Conservation (phyloP, 345 rosid genomes). For the Corymbia maculata region DNA sequence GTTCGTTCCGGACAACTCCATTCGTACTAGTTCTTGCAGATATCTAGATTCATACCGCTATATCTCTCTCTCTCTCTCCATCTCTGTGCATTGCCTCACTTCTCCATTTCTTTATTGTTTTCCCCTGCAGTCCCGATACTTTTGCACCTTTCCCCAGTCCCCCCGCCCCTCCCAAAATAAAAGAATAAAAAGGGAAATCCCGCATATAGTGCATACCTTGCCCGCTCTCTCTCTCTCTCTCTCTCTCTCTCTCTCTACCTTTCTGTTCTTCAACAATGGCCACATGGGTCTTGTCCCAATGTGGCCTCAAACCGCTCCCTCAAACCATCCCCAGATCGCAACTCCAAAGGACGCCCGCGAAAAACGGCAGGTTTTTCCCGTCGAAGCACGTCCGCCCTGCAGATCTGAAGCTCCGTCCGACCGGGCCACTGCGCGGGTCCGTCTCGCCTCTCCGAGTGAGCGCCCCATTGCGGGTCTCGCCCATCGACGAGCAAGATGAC, state of each 20-base stretch:
- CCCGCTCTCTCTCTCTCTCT: not conserved
- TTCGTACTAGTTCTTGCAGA: not conserved
- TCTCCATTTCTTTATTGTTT: not conserved
- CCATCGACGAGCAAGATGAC: conserved; percentile 7
- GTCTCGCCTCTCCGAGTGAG: conserved; percentile 12
- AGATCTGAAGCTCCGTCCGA: not conserved
- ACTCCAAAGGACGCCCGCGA: not conserved
- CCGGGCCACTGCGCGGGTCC: not conserved
- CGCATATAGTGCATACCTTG: not conserved
- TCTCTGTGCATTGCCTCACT: not conserved
- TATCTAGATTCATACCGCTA: not conserved
- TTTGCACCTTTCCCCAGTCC: not conserved
- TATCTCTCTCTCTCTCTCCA: not conserved
- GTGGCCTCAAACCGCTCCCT: conserved; percentile 69
- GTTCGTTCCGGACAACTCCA: not conserved
- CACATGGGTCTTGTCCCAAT: conserved; percentile 60
- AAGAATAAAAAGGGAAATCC: not conserved
- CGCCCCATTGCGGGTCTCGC: conserved; percentile 23
- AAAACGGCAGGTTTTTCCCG: not conserved
- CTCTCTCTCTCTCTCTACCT: not conserved
- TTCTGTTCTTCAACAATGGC: conserved; percentile 26
- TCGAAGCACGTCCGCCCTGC: not conserved
- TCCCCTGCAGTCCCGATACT: not conserved
- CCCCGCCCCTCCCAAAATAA: not conserved
- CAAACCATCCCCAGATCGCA: conserved; percentile 23